Evolutionary conservation across 163 green algal genomes (phyloP).

Genomic region (Chlamydomonas reinhardtii): DNA sequence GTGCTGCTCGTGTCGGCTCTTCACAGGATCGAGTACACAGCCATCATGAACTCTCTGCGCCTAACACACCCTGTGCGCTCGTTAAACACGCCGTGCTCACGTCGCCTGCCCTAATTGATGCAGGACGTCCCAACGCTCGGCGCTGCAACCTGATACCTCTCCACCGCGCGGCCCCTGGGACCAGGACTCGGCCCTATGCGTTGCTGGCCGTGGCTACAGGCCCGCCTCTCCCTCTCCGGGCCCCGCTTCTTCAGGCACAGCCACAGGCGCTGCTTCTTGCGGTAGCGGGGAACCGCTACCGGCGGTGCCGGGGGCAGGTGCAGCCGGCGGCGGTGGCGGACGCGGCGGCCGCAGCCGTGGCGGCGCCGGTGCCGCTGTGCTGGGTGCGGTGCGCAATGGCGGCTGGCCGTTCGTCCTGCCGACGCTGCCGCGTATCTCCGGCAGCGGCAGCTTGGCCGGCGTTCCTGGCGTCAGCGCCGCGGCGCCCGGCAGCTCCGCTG

Average conservation of each 20-base stretch:
- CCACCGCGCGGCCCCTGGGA: conserved; percentile 1
- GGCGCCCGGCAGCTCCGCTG: neutral
- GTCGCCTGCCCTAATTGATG: too few species aligned
- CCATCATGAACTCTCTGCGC: too few species aligned
- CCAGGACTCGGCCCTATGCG: conserved; percentile 23
- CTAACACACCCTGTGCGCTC: too few species aligned
- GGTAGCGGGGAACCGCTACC: neutral
- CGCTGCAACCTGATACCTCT: neutral
- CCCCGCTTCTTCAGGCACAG: neutral
- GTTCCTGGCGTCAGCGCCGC: neutral
- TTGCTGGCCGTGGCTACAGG: conserved; percentile 20
- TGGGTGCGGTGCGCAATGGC: neutral
- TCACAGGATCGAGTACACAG: too few species aligned
- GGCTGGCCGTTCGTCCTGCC: conserved; percentile 44
- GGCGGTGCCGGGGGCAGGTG: neutral
- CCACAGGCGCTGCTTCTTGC: neutral
- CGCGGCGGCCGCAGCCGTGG: too few species aligned
- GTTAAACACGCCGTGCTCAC: too few species aligned
- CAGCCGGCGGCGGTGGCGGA: too few species aligned
- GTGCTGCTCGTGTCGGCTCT: too few species aligned
- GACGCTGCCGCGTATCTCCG: neutral
- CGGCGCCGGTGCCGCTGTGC: too few species aligned
- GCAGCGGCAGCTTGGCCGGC: neutral
- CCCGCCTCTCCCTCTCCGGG: too few species aligned
- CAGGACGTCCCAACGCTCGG: neutral